Evolutionary conservation across 2,329 filamentous ascomycete genomes (phyloP), one percentile per base, ranked within the genome.

Genomic region (Bipolaris gigantea): DNA sequence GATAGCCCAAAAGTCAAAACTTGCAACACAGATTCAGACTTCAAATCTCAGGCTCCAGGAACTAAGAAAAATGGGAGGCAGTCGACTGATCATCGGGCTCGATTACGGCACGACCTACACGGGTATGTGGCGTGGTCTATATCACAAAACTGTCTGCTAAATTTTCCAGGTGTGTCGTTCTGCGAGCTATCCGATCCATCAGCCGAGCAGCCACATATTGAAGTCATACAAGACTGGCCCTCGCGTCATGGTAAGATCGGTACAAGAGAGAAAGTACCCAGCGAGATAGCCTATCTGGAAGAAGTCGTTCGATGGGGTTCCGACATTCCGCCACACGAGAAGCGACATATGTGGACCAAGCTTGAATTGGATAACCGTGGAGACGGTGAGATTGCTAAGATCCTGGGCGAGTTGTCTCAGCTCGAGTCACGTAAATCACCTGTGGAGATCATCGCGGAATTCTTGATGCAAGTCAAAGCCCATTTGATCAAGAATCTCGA

Each of bases 311-410:
- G 11, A 18, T 60, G 56, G 53, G 56, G 58, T 1, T 50, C 50
- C 4, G 5, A 48, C 0, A 64, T 67, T 11, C 48, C 62, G 0
- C 38, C 59, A 0, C 36, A 72, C 43, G 49, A 64, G 0, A 40
- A 60, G 27, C 59, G 73, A 0, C 60, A 72, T 34, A 64, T 71
- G 49, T 74, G 70, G 66, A 74, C 69, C 0, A 73, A 74, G 46
- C 53, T 74, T 0, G 49, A 64, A 10, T 57, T 73, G 0, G 68
- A 74, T 15, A 9, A 23, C 1, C 47, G 39, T 1, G 55, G 50
- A 25, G 18, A 11, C 1, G 65, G 65, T 0, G 61, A 65, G 38
- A 58, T 57, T 2, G 62, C 47, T 15, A 63, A 56, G 36, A 62
- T 67, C 10, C 39, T 57, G 0, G 30, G 50, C 7, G 68, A 66